phyloP scores from a whole-genome alignment of 1,284 basidiomycete species.

The Porogramme epimiltina region DNA sequence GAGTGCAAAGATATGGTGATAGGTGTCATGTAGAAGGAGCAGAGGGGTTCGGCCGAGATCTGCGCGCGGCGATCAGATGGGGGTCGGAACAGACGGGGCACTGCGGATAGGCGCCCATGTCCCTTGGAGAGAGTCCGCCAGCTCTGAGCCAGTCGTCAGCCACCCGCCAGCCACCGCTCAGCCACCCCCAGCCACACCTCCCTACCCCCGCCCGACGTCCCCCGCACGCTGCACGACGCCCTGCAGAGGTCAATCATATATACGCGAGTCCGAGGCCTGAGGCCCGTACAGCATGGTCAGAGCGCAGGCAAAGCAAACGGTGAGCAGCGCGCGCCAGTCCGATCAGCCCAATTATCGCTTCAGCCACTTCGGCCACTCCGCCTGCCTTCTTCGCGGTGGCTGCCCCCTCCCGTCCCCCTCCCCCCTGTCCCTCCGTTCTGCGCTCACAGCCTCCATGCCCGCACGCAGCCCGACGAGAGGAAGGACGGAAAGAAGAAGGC shows the following conservation, averaged over 20 bases:
- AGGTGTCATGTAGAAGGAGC: no score
- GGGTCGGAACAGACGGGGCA: not conserved
- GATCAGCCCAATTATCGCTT: conserved; percentile 20
- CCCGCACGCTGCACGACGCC: not conserved
- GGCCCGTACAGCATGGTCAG: conserved; percentile 22
- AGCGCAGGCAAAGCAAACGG: conserved; percentile 27
- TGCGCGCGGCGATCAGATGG: not conserved
- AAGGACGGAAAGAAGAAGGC: conserved; percentile 45
- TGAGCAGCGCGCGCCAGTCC: conserved; percentile 21
- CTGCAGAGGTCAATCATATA: no score
- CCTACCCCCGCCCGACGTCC: not conserved
- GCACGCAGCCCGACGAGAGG: conserved; percentile 46
- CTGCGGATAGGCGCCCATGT: conserved; percentile 10
- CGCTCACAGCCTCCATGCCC: conserved; percentile 20
- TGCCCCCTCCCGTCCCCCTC: not conserved
- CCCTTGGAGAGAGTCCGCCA: conserved; percentile 15
- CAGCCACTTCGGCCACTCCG: conserved; percentile 28
- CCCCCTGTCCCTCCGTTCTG: not conserved
- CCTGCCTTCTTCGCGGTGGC: conserved; percentile 11
- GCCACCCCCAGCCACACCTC: conserved; percentile 20
- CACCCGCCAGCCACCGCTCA: conserved; percentile 11
- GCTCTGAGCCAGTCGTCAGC: conserved; percentile 21
- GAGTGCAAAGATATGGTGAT: no score
- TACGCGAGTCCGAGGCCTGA: no score
- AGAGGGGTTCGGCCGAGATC: no score